These are phyloP conservation scores for Aspergillus clavatus DNA, from an alignment of 2,329 filamentous ascomycete species.

Conservation along the genomic window DNA sequence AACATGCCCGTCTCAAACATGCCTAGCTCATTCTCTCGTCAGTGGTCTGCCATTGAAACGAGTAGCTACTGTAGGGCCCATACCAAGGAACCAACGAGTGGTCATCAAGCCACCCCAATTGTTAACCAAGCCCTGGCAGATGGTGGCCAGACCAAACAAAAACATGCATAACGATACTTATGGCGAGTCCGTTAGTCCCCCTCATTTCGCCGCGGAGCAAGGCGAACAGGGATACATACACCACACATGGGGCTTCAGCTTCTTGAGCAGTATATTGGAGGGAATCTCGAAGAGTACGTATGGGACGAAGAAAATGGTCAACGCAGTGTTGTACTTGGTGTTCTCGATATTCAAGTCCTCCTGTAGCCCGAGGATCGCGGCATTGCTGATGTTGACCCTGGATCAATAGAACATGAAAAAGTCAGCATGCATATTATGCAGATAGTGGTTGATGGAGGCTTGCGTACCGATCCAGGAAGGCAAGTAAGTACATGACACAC, in stretches of 20 bases:
- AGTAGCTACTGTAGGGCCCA: neutral
- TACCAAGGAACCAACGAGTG: slow-evolving; percentile 75
- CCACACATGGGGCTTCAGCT: slow-evolving; percentile 63
- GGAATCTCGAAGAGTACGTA: slow-evolving; percentile 65
- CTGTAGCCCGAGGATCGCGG: slow-evolving; percentile 61
- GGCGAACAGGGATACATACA: slow-evolving; percentile 30
- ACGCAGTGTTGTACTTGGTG: slow-evolving; percentile 65
- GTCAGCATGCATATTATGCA: neutral
- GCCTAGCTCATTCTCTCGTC: slow-evolving; percentile 31
- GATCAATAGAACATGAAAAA: neutral
- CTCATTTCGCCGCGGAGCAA: neutral
- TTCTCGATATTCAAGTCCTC: slow-evolving; percentile 57
- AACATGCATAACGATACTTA: slow-evolving; percentile 74
- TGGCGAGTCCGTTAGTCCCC: slow-evolving; percentile 2
- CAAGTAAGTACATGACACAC: slow-evolving; percentile 65
- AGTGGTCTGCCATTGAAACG: neutral
- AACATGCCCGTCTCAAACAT: slow-evolving; percentile 68
- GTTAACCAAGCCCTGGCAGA: slow-evolving; percentile 70
- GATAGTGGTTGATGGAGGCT: neutral
- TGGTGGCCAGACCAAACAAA: slow-evolving; percentile 69
- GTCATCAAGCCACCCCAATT: slow-evolving; percentile 73
- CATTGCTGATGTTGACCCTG: slow-evolving; percentile 75
- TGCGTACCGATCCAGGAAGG: slow-evolving; percentile 55
- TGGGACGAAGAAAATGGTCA: slow-evolving; percentile 78
- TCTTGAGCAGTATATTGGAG: slow-evolving; percentile 68